These are phyloP conservation scores for Yamadazyma blattariae DNA, from an alignment of 1,139 yeast species.

Conservation along the genomic window DNA sequence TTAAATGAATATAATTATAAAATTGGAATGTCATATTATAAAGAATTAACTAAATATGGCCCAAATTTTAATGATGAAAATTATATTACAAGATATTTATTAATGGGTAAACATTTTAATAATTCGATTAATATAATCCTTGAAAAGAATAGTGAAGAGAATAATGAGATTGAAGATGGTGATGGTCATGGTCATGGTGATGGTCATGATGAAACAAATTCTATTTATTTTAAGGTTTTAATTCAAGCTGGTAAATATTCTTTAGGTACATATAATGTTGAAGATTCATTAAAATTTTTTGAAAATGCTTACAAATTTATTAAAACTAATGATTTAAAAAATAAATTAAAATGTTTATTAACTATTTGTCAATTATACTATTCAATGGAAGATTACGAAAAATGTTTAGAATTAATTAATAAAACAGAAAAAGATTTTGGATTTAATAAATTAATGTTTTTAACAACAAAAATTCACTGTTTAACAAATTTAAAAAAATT, in stretches of 20 bases:
- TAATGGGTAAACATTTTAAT: conserved; percentile 34
- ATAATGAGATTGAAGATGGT: conserved; percentile 20
- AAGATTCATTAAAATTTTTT: conserved; percentile 30
- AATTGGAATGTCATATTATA: conserved; percentile 43
- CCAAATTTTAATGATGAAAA: background rate
- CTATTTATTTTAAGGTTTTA: conserved; percentile 32
- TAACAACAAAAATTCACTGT: conserved; percentile 39
- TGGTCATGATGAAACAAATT: too few relatives aligned
- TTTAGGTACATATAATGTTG: conserved; percentile 31
- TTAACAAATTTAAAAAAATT: conserved; percentile 30
- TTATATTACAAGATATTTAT: conserved; percentile 22
- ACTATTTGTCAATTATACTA: conserved; percentile 34
- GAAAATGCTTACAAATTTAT: conserved; percentile 26
- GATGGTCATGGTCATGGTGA: too few relatives aligned
- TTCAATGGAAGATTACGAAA: conserved; percentile 24
- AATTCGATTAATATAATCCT: conserved; percentile 25
- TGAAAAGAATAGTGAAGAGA: conserved; percentile 25
- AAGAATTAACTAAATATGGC: conserved; percentile 19
- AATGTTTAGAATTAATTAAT: conserved; percentile 27
- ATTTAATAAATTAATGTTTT: conserved; percentile 29
- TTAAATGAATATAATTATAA: conserved; percentile 32
- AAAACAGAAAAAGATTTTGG: conserved; percentile 18
- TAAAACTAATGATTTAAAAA: conserved; percentile 15
- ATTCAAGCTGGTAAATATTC: conserved; percentile 38
- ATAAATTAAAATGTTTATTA: conserved; percentile 24